Conservation (phyloP, 495 filamentous ascomycete species). For the Massariosphaeria phaeospora region DNA sequence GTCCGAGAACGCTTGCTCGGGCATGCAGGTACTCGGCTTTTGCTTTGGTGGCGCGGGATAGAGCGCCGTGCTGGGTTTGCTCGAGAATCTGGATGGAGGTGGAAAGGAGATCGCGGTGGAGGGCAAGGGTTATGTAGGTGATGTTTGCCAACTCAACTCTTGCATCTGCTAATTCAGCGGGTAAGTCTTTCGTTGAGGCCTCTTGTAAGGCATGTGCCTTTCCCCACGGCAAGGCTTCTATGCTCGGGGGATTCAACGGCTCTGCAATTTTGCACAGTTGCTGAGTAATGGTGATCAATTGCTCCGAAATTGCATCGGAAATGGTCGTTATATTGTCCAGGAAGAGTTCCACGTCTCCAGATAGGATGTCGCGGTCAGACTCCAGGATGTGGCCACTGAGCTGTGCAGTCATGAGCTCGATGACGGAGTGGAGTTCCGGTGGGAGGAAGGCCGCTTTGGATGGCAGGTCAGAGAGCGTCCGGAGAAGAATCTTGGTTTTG, state of each 20-base stretch:
- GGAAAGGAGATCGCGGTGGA: constrained; percentile 31
- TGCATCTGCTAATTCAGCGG: background rate
- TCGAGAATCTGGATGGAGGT: constrained; percentile 45
- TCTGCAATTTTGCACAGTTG: constrained; percentile 27
- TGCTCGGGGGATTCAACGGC: constrained; percentile 6
- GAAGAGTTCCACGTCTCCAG: constrained; percentile 35
- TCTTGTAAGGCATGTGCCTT: constrained; percentile 1
- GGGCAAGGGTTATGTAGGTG: constrained; percentile 18
- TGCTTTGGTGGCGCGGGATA: constrained; percentile 53
- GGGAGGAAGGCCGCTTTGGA: constrained; percentile 22
- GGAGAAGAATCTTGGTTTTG: constrained; percentile 18
- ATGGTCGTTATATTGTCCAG: constrained; percentile 18
- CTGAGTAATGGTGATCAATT: constrained; percentile 1
- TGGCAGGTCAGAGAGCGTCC: constrained; percentile 24
- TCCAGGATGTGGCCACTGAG: constrained; percentile 23
- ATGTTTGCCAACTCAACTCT: constrained; percentile 27
- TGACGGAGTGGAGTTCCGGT: constrained; percentile 32
- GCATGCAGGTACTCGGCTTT: constrained; percentile 55
- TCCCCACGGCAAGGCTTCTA: background rate
- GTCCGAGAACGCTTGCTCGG: constrained; percentile 52
- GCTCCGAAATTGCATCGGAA: constrained; percentile 13
- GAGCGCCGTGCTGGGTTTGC: constrained; percentile 59
- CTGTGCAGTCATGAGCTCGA: constrained; percentile 32
- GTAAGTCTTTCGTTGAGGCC: constrained; percentile 8
- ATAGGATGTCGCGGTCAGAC: constrained; percentile 32